Percentiles rank a stretch among this genome's conserved stretches.
Evolutionary conservation across 2,329 filamentous ascomycete species (phyloP).

Genomic region (Phialophora chinensis): DNA sequence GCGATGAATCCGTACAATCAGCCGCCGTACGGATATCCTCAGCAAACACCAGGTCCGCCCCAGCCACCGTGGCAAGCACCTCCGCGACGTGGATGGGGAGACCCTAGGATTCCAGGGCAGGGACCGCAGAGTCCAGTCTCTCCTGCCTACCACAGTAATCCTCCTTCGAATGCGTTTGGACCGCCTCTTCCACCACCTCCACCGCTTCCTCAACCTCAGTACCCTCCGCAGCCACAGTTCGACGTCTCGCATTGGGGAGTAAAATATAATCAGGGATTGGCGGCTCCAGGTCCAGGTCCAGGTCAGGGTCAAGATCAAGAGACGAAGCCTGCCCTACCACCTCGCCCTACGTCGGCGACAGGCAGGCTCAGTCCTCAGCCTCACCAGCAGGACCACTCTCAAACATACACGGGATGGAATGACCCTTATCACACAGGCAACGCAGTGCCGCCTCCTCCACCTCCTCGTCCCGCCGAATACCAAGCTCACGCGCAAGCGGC

Average conservation of each 20-base stretch:
- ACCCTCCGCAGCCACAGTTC: conserved; percentile 27
- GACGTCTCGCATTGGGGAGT: conserved; percentile 53
- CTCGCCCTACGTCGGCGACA: conserved; percentile 35
- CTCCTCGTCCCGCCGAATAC: conserved; percentile 49
- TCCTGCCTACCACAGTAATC: conserved; percentile 18
- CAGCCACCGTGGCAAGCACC: conserved; percentile 40
- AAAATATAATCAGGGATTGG: conserved; percentile 43
- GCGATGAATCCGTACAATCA: conserved; percentile 34
- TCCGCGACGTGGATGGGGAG: conserved; percentile 38
- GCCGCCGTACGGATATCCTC: conserved; percentile 35
- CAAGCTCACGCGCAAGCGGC: conserved; percentile 44
- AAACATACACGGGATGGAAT: conserved; percentile 33
- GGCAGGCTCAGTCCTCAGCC: conserved; percentile 31
- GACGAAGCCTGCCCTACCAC: conserved; percentile 37
- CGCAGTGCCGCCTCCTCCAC: conserved; percentile 39
- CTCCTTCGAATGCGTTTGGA: conserved; percentile 23
- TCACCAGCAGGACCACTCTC: conserved; percentile 29
- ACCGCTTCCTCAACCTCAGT: conserved; percentile 14
- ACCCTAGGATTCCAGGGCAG: conserved; percentile 31
- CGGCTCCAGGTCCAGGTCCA: conserved; percentile 22
- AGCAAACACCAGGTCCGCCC: conserved; percentile 37
- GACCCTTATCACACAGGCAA: conserved; percentile 34
- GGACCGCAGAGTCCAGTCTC: conserved; percentile 30
- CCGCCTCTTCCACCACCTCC: conserved; percentile 35
- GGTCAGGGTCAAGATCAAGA: conserved; percentile 26